Percentiles rank a stretch among this genome's conserved stretches.
Conservation (phyloP, 352 stramenopile genomes). For the Phytopythium litorale region DNA sequence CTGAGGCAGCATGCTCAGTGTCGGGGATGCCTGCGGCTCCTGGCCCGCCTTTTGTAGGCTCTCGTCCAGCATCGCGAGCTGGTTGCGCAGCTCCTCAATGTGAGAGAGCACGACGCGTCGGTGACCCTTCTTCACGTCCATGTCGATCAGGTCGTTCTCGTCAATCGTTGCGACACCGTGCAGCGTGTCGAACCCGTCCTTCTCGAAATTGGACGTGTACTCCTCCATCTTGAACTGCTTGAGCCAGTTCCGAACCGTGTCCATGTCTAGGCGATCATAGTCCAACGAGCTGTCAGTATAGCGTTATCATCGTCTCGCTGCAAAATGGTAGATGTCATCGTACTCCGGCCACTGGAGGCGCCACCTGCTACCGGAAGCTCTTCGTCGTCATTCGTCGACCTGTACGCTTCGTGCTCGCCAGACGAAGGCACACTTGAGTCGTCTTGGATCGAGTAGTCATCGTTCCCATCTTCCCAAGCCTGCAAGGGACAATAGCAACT, state of each 20-base stretch:
- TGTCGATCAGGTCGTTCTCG: constrained; percentile 85
- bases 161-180: constrained; percentile 83
- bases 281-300: neutral
- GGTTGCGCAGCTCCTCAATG: constrained; percentile 78
- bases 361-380: constrained; percentile 19
- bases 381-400: constrained; percentile 35
- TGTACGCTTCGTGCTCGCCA: constrained; percentile 9
- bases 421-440: constrained; percentile 24
- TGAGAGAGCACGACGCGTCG: constrained; percentile 80
- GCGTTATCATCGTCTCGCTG: neutral
- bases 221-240: constrained; percentile 87
- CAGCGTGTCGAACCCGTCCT: constrained; percentile 85
- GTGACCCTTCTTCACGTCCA: constrained; percentile 88
- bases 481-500: constrained; percentile 7
- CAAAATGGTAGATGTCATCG: neutral
- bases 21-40: constrained; percentile 68
- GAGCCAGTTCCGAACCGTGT: constrained; percentile 80
- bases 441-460: constrained; percentile 80
- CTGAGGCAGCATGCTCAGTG: constrained; percentile 68
- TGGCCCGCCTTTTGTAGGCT: constrained; percentile 43
- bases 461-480: constrained; percentile 85
- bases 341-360: constrained; percentile 49
- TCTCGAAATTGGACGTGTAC: constrained; percentile 86
- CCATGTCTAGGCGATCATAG: constrained; percentile 46
- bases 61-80: constrained; percentile 65